These are phyloP conservation scores for Casuarina glauca DNA, from an alignment of 306 rosid genomes.

Conservation along the genomic window DNA sequence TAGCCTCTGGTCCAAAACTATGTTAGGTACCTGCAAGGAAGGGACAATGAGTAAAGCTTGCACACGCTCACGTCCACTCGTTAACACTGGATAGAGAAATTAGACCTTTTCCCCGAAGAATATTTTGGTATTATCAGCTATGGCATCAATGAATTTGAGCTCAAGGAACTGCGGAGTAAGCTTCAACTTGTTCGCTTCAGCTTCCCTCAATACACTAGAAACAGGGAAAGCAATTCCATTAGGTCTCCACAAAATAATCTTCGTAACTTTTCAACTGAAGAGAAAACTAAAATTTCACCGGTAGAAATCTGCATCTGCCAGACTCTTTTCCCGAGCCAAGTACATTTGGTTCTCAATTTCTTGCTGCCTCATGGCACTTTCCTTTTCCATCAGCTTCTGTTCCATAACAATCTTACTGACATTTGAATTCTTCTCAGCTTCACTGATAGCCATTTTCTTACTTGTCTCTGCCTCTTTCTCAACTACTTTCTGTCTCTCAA, in stretches of 20 bases:
- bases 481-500: slow-evolving; percentile 74
- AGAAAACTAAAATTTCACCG: slow-evolving; percentile 44
- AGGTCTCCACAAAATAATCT: neutral
- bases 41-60: slow-evolving; percentile 25
- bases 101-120: slow-evolving; percentile 95
- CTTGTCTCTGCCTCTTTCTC: slow-evolving; percentile 86
- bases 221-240: slow-evolving; percentile 15
- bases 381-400: slow-evolving; percentile 74
- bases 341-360: slow-evolving; percentile 84
- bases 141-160: slow-evolving; percentile 79
- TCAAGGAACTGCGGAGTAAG: slow-evolving; percentile 89
- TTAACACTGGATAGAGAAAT: neutral
- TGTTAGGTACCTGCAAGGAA: slow-evolving; percentile 69
- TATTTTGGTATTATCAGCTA: slow-evolving; percentile 80
- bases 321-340: slow-evolving; percentile 71
- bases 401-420: slow-evolving; percentile 94
- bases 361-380: slow-evolving; percentile 65
- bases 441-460: slow-evolving; percentile 94
- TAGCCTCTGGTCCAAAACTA: slow-evolving; percentile 82
- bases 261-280: neutral
- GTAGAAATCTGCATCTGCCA: slow-evolving; percentile 81
- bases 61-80: neutral
- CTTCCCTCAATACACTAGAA: slow-evolving; percentile 68
- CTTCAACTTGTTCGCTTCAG: slow-evolving; percentile 92
- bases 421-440: slow-evolving; percentile 90